These are phyloP conservation scores for Thalassiosira hispida DNA, from an alignment of 352 stramenopile genomes.

Conservation along the genomic window DNA sequence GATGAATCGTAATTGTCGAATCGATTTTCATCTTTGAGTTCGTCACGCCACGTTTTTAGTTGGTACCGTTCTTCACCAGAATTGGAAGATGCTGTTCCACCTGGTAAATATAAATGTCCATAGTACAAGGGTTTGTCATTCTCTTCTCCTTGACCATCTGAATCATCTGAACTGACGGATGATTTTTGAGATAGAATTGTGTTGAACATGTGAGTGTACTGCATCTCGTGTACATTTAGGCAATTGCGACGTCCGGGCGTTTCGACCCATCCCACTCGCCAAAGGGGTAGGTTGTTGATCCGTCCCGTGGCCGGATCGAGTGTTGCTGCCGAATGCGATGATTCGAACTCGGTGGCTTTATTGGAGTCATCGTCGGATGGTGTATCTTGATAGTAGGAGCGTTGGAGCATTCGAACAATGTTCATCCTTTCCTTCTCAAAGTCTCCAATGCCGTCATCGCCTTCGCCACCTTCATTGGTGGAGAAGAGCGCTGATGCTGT, in stretches of 20 bases:
- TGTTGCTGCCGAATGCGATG: neutral
- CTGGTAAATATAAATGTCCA: conserved; percentile 73
- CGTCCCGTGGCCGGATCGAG: conserved; percentile 55
- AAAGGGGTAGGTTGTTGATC: conserved; percentile 70
- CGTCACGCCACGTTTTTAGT: conserved; percentile 59
- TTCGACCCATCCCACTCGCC: conserved; percentile 73
- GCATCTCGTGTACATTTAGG: conserved; percentile 72
- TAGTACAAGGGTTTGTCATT: conserved; percentile 55
- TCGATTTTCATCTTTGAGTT: conserved; percentile 38
- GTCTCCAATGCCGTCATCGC: conserved; percentile 18
- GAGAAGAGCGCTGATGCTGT: neutral
- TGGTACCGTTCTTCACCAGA: conserved; percentile 40
- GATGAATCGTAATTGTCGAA: conserved; percentile 34
- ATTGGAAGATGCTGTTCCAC: conserved; percentile 32
- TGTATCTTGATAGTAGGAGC: conserved; percentile 60
- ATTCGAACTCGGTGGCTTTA: neutral
- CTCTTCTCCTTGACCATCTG: neutral
- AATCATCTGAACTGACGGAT: conserved; percentile 23
- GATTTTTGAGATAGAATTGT: conserved; percentile 55
- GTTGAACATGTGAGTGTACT: conserved; percentile 82
- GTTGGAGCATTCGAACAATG: conserved; percentile 68
- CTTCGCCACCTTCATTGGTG: conserved; percentile 2
- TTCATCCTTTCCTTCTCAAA: conserved; percentile 62
- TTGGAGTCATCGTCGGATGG: neutral
- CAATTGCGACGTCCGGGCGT: conserved; percentile 77